Evolutionary conservation across 768 basidiomycete species (phyloP).

Genomic region (Mycena crocata): DNA sequence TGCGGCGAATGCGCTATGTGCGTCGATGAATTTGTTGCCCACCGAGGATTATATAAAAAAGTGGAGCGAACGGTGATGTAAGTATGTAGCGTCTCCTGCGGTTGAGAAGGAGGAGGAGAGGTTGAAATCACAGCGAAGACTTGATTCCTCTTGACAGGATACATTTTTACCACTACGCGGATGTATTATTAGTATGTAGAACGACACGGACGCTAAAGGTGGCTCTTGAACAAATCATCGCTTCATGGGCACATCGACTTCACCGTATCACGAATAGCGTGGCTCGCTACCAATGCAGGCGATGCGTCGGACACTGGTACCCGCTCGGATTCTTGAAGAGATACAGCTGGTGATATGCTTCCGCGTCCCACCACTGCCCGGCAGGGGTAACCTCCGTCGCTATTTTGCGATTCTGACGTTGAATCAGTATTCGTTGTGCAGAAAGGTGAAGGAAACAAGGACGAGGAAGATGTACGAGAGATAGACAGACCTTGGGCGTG

Average conservation of each 20-base stretch:
- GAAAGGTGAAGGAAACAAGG: neutral
- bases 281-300: conserved; percentile 75
- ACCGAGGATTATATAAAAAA: too few species aligned
- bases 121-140: too few species aligned
- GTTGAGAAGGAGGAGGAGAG: too few species aligned
- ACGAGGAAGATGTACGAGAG: neutral
- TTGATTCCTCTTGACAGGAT: too few species aligned
- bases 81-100: too few species aligned
- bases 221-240: neutral
- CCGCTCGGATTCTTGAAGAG: conserved; percentile 87
- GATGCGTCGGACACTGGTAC: conserved; percentile 93
- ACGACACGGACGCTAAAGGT: too few species aligned
- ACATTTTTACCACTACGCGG: too few species aligned
- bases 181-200: too few species aligned
- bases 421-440: too few species aligned
- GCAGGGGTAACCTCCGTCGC: conserved; percentile 81
- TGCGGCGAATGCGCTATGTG: too few species aligned
- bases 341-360: conserved; percentile 88
- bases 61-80: too few species aligned
- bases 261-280: neutral
- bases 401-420: conserved; percentile 63
- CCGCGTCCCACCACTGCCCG: conserved; percentile 84
- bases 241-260: neutral
- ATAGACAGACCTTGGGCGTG: conserved; percentile 59
- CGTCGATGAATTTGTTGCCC: too few species aligned